Conservation (phyloP, 208 protist genomes). For the Leishmania aethiopica region DNA sequence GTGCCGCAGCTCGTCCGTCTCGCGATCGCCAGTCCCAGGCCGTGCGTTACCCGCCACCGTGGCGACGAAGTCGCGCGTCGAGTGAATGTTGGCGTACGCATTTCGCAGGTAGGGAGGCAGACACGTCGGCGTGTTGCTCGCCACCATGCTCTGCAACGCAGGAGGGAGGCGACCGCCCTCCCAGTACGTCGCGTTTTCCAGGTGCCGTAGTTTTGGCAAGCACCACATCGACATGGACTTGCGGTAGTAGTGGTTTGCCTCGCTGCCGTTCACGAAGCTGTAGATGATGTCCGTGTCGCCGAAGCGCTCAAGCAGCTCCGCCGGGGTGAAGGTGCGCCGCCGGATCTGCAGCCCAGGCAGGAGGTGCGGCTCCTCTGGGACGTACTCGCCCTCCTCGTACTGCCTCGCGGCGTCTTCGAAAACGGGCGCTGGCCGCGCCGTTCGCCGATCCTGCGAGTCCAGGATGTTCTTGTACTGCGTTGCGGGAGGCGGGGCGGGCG, state of each 20-base stretch:
- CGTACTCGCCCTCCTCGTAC: constrained; percentile 32
- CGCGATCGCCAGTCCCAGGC: constrained; percentile 15
- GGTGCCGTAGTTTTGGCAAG: background rate
- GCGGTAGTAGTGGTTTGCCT: constrained; percentile 65
- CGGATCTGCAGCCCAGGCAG: constrained; percentile 34
- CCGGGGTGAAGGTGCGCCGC: constrained; percentile 35
- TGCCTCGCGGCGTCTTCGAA: constrained; percentile 1
- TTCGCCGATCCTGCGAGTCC: background rate
- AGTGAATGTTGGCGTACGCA: background rate
- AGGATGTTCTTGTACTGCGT: background rate
- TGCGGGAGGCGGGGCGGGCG: background rate
- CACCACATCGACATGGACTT: background rate
- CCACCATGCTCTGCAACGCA: background rate
- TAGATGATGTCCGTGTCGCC: constrained; percentile 92
- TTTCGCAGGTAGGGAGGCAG: background rate
- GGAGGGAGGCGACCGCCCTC: background rate
- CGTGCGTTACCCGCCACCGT: background rate
- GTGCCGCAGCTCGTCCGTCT: constrained; percentile 95
- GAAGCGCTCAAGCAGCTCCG: constrained; percentile 35
- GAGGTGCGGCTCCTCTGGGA: constrained; percentile 33
- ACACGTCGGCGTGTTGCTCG: background rate
- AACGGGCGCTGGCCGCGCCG: background rate
- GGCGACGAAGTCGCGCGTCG: background rate
- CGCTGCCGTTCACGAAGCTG: constrained; percentile 96
- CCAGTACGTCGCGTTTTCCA: background rate